Conservation (phyloP, 805 yeast species). For the Pichia insulana region DNA sequence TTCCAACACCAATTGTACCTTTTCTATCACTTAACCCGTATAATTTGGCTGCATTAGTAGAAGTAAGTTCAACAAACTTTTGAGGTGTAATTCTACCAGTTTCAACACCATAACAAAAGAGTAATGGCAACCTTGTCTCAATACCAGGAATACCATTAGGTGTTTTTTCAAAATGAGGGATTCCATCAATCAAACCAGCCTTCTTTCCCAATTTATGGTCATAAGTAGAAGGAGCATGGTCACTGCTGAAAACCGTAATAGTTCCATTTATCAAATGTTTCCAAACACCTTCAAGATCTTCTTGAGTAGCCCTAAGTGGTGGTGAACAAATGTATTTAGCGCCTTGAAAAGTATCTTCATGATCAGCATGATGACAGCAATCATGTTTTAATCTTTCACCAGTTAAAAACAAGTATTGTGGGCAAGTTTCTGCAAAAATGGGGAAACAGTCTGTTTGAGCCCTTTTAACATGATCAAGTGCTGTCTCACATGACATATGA, state of each 20-base stretch:
- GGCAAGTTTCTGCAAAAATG: constrained; percentile 40
- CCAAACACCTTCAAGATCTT: constrained; percentile 37
- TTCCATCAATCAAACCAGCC: constrained; percentile 30
- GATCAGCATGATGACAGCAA: constrained; percentile 14
- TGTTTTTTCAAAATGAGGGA: constrained; percentile 32
- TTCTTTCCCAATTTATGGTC: constrained; percentile 35
- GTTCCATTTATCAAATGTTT: constrained; percentile 36
- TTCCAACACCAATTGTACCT: constrained; percentile 36
- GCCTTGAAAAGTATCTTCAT: constrained; percentile 33
- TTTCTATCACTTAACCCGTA: constrained; percentile 35
- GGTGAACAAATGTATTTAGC: constrained; percentile 43
- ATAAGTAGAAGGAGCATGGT: constrained; percentile 38
- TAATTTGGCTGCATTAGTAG: constrained; percentile 37
- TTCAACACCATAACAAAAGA: constrained; percentile 34
- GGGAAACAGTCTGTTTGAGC: constrained; percentile 35
- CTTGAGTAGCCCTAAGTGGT: constrained; percentile 32
- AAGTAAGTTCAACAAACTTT: constrained; percentile 35
- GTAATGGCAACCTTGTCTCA: constrained; percentile 36
- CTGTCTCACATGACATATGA: constrained; percentile 36
- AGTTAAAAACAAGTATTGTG: constrained; percentile 38
- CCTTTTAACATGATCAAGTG: constrained; percentile 31
- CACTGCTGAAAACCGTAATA: constrained; percentile 35
- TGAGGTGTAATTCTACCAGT: constrained; percentile 31
- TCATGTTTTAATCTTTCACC: constrained; percentile 26
- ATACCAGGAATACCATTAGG: constrained; percentile 43